phyloP scores from a whole-genome alignment of 306 rosid genomes.

The Prinsepia uniflora region DNA sequence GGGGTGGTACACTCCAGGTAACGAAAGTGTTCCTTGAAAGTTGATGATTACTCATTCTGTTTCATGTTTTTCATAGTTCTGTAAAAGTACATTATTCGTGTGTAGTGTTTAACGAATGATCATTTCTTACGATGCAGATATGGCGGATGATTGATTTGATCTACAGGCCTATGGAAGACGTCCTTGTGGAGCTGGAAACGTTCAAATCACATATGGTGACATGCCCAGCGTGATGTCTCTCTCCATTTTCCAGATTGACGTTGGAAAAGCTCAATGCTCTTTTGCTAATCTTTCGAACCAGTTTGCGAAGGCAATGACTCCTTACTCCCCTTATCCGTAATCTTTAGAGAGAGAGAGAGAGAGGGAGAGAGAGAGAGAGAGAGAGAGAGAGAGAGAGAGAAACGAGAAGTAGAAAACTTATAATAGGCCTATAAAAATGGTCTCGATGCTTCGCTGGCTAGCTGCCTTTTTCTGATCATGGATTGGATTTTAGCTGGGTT shows the following conservation, averaged over 20 bases:
- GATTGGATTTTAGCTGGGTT: background rate
- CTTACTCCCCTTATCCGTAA: background rate
- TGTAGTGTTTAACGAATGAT: background rate
- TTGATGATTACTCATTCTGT: background rate
- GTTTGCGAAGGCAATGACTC: background rate
- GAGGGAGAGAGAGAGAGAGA: too few species aligned
- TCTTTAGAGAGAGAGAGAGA: too few species aligned
- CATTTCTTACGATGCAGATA: constrained; percentile 37
- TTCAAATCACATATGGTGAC: constrained; percentile 36
- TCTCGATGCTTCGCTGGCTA: background rate
- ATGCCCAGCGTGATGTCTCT: constrained; percentile 11
- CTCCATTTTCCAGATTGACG: background rate
- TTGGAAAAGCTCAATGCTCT: background rate
- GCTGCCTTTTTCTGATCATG: background rate
- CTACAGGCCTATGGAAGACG: constrained; percentile 56
- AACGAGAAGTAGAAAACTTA: background rate
- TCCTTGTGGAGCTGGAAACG: constrained; percentile 51
- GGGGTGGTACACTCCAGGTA: constrained; percentile 98
- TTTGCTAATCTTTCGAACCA: background rate
- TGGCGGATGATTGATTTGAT: constrained; percentile 74
- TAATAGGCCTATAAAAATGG: too few species aligned
- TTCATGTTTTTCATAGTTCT: background rate
- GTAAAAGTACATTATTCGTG: background rate
- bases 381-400: too few species aligned
- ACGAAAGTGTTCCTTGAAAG: background rate